A percentile compares a stretch with the other conserved stretches of the same genome.
These are phyloP conservation scores for Cardamine resedifolia DNA, from an alignment of 345 rosid species.

Conservation along the genomic window DNA sequence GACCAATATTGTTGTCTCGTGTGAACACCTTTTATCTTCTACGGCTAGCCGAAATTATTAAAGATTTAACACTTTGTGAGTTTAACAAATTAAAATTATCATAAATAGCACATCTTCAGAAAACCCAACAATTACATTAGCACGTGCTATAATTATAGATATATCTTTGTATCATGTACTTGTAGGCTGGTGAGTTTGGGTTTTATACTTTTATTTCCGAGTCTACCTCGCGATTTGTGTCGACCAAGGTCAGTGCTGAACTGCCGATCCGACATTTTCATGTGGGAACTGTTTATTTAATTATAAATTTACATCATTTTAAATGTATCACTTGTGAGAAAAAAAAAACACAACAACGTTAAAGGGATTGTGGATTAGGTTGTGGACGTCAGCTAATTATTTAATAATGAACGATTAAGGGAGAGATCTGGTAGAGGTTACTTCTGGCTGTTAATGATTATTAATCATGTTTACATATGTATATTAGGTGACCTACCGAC, in stretches of 20 bases:
- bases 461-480: slow-evolving; percentile 1
- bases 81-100: neutral
- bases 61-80: neutral
- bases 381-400: slow-evolving; percentile 4
- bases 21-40: slow-evolving; percentile 27
- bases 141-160: neutral
- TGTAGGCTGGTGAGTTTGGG: neutral
- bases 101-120: neutral
- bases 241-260: slow-evolving; percentile 14
- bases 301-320: neutral
- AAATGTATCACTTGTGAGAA: neutral
- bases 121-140: neutral
- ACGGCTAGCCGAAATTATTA: slow-evolving; percentile 29
- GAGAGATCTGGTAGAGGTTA: slow-evolving; percentile 14
- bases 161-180: neutral
- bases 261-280: slow-evolving; percentile 18
- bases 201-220: neutral
- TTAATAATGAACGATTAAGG: slow-evolving; percentile 12
- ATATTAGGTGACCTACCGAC: slow-evolving; percentile 9
- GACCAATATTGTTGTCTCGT: slow-evolving; percentile 15
- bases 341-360: neutral
- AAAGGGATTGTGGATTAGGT: slow-evolving; percentile 20
- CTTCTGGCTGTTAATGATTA: neutral
- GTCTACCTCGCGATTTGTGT: neutral
- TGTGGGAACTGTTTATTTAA: slow-evolving; percentile 2